Base-by-base conservation (phyloP, 2,329 filamentous ascomycete species). In the Mollisia scopiformis region DNA sequence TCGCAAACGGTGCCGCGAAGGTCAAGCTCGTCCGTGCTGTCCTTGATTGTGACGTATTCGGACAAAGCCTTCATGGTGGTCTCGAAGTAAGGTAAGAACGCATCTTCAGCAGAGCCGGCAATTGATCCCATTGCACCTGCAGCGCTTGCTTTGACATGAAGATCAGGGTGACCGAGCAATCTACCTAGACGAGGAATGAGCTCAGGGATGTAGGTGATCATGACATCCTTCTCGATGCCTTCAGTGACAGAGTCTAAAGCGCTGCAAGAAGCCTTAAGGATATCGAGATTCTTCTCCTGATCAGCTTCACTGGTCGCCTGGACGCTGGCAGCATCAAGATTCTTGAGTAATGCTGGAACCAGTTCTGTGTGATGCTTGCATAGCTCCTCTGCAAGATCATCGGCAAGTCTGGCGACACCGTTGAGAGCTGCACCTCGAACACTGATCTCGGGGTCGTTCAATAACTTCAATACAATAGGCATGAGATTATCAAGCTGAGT, bases 161-260 rank as follows among this genome's bases (percentile, higher is more conserved):
- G 88, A 73, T 98, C 93, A 27, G 90, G 87, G 75, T 96, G 91
- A 67, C 87, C 82, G 73, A 98, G 88, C 30, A 98, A 88, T 67
- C 86, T 86, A 74, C 92, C 92, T 74, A 98, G 89, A 62, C 94
- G 88, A 54, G 90, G 89, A 55, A 97, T 89, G 64, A 99, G 83
- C 75, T 92, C 91, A 30, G 87, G 83, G 41, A 94, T 89, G 74
- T 97, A 97, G 69, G 85, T 85, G 63, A 88, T 86, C 77, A 96
- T 92, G 70, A 94, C 88, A 63, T 90, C 88, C 58, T 87, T 85
- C 62, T 95, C 92, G 49, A 96, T 82, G 47, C 91, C 92, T 71
- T 96, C 92, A 25, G 96, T 92, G 62, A 98, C 85, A 37, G 94
- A 91, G 75, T 98, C 95, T 57, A 98, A 88, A 23, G 94, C 93